phyloP scores from a whole-genome alignment of 148 eudicot species.

The Diospyros kaki region DNA sequence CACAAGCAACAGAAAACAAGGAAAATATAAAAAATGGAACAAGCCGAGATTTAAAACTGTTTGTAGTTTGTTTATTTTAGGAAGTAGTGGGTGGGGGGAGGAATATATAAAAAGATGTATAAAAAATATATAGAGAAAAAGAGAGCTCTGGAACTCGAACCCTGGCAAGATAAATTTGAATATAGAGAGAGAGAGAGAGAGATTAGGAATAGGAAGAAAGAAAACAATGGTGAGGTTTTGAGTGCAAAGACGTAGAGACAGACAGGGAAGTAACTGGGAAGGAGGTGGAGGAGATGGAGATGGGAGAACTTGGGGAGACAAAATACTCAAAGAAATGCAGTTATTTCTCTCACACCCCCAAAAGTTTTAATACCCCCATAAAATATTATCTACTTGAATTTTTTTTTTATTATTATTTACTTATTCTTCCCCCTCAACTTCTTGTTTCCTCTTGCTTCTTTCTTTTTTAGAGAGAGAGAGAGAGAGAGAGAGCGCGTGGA shows the following conservation, averaged over 20 bases:
- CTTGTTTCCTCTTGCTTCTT: background rate
- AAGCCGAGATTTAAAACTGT: constrained; percentile 12
- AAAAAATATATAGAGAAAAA: constrained; percentile 1
- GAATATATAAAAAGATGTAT: background rate
- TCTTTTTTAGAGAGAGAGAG: background rate
- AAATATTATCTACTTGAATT: background rate
- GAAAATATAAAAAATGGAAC: constrained; percentile 14
- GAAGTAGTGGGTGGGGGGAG: background rate
- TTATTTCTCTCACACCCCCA: constrained; percentile 39
- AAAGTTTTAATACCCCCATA: constrained; percentile 28
- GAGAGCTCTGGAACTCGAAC: constrained; percentile 15
- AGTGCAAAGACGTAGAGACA: constrained; percentile 28
- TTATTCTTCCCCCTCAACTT: background rate
- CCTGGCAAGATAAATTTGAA: constrained; percentile 13
- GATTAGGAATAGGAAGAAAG: constrained; percentile 18
- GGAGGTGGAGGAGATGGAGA: background rate
- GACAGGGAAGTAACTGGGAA: constrained; percentile 16
- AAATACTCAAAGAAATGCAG: constrained; percentile 29
- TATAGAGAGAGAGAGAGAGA: background rate
- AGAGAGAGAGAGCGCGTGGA: background rate
- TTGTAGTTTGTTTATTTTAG: constrained; percentile 13
- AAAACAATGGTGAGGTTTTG: constrained; percentile 22
- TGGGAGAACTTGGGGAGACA: constrained; percentile 12
- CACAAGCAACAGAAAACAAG: constrained; percentile 17
- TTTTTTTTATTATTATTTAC: background rate